Conservation (phyloP, 768 basidiomycete genomes). For the Lactarius quietus region DNA sequence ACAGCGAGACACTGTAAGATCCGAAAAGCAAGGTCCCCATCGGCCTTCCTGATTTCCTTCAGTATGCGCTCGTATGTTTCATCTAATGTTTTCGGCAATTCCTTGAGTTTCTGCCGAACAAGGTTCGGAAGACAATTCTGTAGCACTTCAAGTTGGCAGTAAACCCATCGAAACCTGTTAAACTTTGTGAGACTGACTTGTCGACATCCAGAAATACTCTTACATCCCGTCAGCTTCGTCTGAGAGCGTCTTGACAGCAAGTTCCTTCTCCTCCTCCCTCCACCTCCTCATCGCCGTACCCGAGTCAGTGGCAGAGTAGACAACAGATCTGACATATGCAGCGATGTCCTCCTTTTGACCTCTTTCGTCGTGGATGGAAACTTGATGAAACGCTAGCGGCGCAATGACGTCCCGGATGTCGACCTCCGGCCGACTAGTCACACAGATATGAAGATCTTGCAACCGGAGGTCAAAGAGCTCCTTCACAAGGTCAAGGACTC, state of each 20-base stretch:
- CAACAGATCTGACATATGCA: background rate
- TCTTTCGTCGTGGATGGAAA: background rate
- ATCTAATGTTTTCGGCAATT: background rate
- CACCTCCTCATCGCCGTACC: constrained; percentile 30
- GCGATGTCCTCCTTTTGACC: background rate
- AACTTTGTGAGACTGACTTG: background rate
- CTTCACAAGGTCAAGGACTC: constrained; percentile 17
- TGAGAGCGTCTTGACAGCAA: background rate
- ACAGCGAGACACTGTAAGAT: background rate
- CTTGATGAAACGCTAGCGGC: background rate
- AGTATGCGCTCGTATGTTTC: background rate
- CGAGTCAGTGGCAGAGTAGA: background rate
- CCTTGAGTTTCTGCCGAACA: background rate
- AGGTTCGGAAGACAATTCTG: background rate
- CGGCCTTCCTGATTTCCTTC: background rate
- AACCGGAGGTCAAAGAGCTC: background rate
- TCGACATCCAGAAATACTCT: background rate
- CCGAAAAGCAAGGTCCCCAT: background rate
- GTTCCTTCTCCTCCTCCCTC: constrained; percentile 40
- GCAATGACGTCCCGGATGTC: background rate
- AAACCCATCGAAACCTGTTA: background rate
- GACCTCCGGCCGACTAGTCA: background rate
- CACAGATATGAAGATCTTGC: background rate
- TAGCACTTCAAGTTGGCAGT: background rate
- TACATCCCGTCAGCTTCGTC: background rate